Base-by-base conservation (phyloP, 805 yeast genomes). In the Yamadazyma laniorum region DNA sequence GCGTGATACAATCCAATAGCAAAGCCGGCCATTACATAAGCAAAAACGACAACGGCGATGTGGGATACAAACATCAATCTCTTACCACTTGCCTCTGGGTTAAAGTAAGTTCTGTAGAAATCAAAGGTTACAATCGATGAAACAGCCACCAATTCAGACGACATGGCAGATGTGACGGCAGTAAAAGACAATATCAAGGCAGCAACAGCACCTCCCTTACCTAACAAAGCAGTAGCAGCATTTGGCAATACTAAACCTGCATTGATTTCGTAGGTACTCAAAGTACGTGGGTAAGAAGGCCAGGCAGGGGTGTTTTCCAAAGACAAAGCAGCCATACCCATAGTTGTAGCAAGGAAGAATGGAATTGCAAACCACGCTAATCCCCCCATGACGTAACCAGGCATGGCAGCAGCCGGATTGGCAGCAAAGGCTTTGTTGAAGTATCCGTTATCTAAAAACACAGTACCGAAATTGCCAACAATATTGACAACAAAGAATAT, bases 121-220 rank as follows among this genome's bases (percentile, higher is more conserved):
- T 89, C 96, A 51, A 86, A 89, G 30, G 95, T 85, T 68, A 80
- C 76, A 43, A 89, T 78, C 2, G 95, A 82, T 3, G 95, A 84
- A 14, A 86, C 90, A 2, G 96, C 84, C 55, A 89, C 85, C 53
- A 89, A 75, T 61, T 89, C 96, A 26, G 96, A 91, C 22, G 95
- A 85, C 75, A 86, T 79, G 18, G 96, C 95, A 33, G 95, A 84
- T 0, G 96, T 89, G 29, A 85, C 91, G 18, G 96, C 95, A 90
- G 87, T 85, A 61, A 89, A 89, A 8, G 88, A 77, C 70, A 89
- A 64, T 23, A 89, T 59, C 46, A 89, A 71, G 7, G 89, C 75
- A 25, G 90, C 90, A 33, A 79, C 90, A 4, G 95, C 95, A 45
- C 96, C 97, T 51, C 91, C 86, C 46, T 72, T 82, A 36, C 96